These are phyloP conservation scores for Colletotrichum sp. DNA, from an alignment of 2,329 filamentous ascomycete species.

Conservation along the genomic window DNA sequence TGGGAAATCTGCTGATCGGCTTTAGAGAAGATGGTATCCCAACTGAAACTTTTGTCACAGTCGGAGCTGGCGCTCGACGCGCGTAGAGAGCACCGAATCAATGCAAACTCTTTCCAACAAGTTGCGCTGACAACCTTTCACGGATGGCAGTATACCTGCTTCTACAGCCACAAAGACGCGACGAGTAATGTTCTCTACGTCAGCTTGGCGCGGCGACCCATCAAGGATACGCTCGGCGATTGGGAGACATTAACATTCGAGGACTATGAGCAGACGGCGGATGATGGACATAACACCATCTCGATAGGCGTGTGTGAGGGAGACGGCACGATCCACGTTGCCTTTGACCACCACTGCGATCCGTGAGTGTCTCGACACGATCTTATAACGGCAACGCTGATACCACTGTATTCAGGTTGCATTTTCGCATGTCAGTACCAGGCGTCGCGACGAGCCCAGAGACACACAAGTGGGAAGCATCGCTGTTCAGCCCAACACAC, in stretches of 20 bases:
- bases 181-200: background rate
- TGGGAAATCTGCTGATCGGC: background rate
- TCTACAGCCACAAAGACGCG: constrained; percentile 8
- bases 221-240: background rate
- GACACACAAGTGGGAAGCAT: background rate
- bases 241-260: constrained; percentile 10
- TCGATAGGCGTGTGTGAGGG: constrained; percentile 9
- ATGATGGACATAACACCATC: constrained; percentile 20
- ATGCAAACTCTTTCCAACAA: constrained; percentile 19
- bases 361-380: background rate
- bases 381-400: too few relatives aligned
- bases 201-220: background rate
- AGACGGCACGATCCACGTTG: constrained; percentile 12
- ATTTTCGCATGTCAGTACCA: constrained; percentile 7
- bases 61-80: constrained; percentile 7
- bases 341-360: constrained; percentile 17
- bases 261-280: constrained; percentile 16
- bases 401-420: background rate
- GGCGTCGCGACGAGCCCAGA: constrained; percentile 5
- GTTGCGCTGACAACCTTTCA: constrained; percentile 15
- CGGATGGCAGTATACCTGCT: constrained; percentile 15
- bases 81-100: constrained; percentile 14
- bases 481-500: constrained; percentile 15
- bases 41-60: background rate
- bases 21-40: background rate